Evolutionary conservation across 345 rosid genomes (phyloP).

Genomic region (Pelargonium nanum): DNA sequence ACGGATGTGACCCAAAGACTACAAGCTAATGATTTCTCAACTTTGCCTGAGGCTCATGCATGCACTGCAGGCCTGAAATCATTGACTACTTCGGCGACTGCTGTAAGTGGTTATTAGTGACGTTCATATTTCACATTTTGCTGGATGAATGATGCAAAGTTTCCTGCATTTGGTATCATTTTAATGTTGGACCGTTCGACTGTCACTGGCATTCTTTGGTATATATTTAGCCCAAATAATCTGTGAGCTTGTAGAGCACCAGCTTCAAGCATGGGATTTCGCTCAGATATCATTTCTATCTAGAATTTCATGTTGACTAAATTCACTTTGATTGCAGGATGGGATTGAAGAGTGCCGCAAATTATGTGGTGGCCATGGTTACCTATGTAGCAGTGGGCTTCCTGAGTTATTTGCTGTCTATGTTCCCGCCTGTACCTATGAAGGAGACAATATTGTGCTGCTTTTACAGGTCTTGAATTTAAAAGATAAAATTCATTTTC

Average conservation of each 20-base stretch:
- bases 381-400: conserved; percentile 87
- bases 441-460: conserved; percentile 92
- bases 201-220: neutral
- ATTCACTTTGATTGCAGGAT: conserved; percentile 43
- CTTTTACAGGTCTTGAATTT: conserved; percentile 57
- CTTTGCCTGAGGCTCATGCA: conserved; percentile 95
- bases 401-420: conserved; percentile 95
- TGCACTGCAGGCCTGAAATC: conserved; percentile 99
- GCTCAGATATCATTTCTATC: neutral
- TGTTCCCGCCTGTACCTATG: conserved; percentile 92
- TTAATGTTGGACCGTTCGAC: no score
- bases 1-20: conserved; percentile 78
- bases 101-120: conserved; percentile 43
- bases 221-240: neutral
- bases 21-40: conserved; percentile 83
- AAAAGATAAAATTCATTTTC: neutral
- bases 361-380: conserved; percentile 98
- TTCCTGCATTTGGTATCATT: no score
- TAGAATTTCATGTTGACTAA: neutral
- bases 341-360: conserved; percentile 97
- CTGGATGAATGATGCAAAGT: no score
- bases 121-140: no score
- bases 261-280: neutral
- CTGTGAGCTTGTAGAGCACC: neutral
- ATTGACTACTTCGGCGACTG: conserved; percentile 81